Evolutionary conservation across 176 grass and related monocot species (phyloP), one percentile per base, ranked within the genome.

Genomic region (Aegilops bicornis): DNA sequence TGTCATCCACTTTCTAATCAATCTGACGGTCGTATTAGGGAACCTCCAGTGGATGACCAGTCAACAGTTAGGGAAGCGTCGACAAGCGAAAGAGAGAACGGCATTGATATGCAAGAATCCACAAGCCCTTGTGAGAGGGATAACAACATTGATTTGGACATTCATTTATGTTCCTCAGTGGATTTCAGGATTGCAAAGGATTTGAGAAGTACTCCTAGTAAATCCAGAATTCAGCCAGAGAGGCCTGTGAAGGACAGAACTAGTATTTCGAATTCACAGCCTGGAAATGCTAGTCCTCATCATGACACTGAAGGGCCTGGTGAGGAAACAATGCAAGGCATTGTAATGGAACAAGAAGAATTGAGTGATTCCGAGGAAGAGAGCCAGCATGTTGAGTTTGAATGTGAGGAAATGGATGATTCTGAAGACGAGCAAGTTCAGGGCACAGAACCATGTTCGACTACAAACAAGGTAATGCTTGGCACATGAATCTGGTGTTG

Each of bases 281-380:
- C 58, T 80, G 43, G 36, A 83, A 87, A 94, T 87, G 63, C 42
- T 73, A 39, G 76, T 78, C 48, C 76, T 74, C 80, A 82, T 62
- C 79, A 85, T 83, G 84, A 76, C 78, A 78, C 68, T 62, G 78
- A 89, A 80, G 81, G 82, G 61, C 63, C 54, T 81, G 91, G 94
- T 64, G 92, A 93, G 42, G 94, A 94, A 85, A 89, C 85, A 61
- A 83, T 94, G 78, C 92, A 87, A 88, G 92, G 87, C 63, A 91
- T 96, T 88, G 80, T 96, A 76, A 96, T 98, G 94, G 97, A 96
- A 86, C 97, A 94, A 72, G 94, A 98, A 87, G 92, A 98, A 89
- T 84, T 94, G 58, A 98, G 92, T 89, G 97, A 96, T 80, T 99
- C 97, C 0, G 94, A 99, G 54, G 97, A 96, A 73, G 88, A 96